Conservation (phyloP, 352 stramenopile species). For the Halophytophthora batemanensis region DNA sequence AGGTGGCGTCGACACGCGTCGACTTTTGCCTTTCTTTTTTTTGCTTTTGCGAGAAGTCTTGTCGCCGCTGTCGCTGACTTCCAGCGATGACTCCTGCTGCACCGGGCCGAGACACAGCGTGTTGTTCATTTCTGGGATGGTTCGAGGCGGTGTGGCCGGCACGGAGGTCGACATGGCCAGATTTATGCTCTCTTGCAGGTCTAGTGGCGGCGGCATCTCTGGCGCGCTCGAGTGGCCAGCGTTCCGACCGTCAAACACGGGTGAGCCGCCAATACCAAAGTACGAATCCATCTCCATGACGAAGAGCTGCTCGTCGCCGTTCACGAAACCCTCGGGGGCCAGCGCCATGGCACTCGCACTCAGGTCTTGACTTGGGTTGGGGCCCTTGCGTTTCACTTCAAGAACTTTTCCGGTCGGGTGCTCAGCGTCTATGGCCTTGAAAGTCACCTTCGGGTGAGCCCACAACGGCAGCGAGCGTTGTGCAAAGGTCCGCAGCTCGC, state of each 20-base stretch:
- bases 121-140: constrained; percentile 29
- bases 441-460: constrained; percentile 75
- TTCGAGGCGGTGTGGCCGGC: constrained; percentile 30
- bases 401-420: constrained; percentile 52
- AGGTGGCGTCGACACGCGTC: constrained; percentile 6
- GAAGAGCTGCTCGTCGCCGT: constrained; percentile 70
- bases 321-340: constrained; percentile 23
- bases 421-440: constrained; percentile 51
- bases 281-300: constrained; percentile 87
- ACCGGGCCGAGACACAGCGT: constrained; percentile 29
- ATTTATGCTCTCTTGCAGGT: constrained; percentile 69
- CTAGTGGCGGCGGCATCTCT: constrained; percentile 50
- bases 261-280: constrained; percentile 77
- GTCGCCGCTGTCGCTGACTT: constrained; percentile 10
- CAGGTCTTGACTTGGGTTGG: constrained; percentile 43
- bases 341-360: constrained; percentile 25
- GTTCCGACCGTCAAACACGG: constrained; percentile 55
- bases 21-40: constrained; percentile 36
- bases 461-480: constrained; percentile 64
- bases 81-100: constrained; percentile 13
- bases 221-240: constrained; percentile 18
- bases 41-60: constrained; percentile 29
- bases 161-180: constrained; percentile 74
- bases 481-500: constrained; percentile 65
- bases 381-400: constrained; percentile 72